These are phyloP conservation scores for Galerina marginata DNA, from an alignment of 768 basidiomycete genomes.

Conservation along the genomic window DNA sequence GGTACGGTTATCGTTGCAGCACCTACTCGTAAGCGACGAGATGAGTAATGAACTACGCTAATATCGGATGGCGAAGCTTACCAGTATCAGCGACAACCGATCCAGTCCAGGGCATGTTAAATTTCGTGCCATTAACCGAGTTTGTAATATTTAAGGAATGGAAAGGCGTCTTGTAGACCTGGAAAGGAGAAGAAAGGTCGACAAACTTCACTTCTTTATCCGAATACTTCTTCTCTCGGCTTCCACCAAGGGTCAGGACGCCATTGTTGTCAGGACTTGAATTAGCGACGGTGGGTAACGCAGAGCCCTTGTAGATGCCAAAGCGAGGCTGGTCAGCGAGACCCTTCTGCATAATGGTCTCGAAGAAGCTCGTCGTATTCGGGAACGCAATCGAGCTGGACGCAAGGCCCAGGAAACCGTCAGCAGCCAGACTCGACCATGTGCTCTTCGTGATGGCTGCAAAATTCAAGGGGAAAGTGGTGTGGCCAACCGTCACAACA, in stretches of 20 bases:
- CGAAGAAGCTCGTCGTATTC: slow-evolving; percentile 5
- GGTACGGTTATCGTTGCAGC: not conserved
- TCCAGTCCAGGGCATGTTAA: not conserved
- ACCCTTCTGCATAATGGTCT: slow-evolving; percentile 1
- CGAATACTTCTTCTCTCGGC: not conserved
- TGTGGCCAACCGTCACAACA: not conserved
- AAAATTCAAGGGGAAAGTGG: not conserved
- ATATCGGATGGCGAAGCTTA: not conserved
- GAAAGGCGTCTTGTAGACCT: slow-evolving; percentile 5
- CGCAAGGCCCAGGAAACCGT: slow-evolving; percentile 1
- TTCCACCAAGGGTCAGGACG: slow-evolving; percentile 1
- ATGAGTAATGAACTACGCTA: not conserved
- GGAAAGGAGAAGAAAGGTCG: not conserved
- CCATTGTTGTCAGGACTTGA: slow-evolving; percentile 3
- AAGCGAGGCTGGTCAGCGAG: slow-evolving; percentile 2
- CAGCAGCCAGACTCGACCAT: not conserved
- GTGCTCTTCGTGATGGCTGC: slow-evolving; percentile 5
- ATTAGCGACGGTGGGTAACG: not conserved
- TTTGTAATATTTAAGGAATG: not conserved
- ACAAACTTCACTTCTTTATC: not conserved
- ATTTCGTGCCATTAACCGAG: not conserved
- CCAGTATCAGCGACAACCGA: not conserved
- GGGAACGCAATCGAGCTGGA: slow-evolving; percentile 8
- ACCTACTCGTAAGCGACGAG: not conserved
- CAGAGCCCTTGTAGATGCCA: not conserved